Base-by-base conservation (phyloP, 352 stramenopile species). In the Phytopythium kandeliae region DNA sequence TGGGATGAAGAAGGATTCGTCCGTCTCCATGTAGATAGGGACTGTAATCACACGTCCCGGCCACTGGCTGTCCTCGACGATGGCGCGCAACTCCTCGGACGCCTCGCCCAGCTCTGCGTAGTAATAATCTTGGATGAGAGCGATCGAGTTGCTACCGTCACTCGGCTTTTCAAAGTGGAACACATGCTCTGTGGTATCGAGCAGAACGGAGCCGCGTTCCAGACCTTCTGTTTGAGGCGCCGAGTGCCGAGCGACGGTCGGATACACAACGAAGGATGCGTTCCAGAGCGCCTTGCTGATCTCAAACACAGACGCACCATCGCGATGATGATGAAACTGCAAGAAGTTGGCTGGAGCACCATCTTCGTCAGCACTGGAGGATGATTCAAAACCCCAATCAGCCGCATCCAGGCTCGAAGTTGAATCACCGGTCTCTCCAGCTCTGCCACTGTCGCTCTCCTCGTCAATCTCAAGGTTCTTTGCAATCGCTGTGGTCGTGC, bases 51-150 rank as follows among this genome's bases (percentile, higher is more conserved):
- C 53, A 54, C 84, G 82, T 1, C 74, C 79, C 31, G 77, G 72
- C 79, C 76, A 90, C 45, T 88, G 70, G 25, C 66, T 88, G 34
- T 77, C 55, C 16, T 85, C 68, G 54, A 87, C 85, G 26, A 74
- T 65, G 53, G 72, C 24, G 31, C 73, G 62, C 4, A 90, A 54
- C 37, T 87, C 72, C 5, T 84, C 68, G 15, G 51, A 63, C 4
- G 60, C 56, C 44, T 75, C 61, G 17, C 48, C 54, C 25, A 86
- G 46, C 21, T 50, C 65, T 24, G 72, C 57, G 36, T 78, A 67
- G 48, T 87, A 65, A 37, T 75, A 87, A 36, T 89, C 77, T 17
- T 77, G 66, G 1, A 86, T 71, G 30, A 88, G 63, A 7, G 78
- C 41, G 33, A 90, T 51, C 26, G 68, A 61, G 11, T 59, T 53